Conservation (phyloP, 2,329 filamentous ascomycete species). For the Moelleriella libera region DNA sequence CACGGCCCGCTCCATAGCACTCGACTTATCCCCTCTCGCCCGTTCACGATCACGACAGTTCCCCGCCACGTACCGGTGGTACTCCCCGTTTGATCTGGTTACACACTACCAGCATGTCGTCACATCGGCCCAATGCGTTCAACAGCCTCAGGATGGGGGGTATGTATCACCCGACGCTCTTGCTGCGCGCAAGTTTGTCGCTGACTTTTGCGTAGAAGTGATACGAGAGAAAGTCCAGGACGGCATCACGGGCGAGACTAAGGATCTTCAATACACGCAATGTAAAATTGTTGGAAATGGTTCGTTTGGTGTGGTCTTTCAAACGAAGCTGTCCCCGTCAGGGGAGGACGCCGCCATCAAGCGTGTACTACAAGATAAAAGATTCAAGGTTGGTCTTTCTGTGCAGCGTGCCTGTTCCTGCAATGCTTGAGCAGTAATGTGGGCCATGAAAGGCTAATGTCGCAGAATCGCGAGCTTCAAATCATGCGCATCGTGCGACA, state of each 20-base stretch:
- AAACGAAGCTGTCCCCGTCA: conserved; percentile 95
- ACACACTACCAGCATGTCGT: conserved; percentile 50
- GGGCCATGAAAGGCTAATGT: conserved; percentile 8
- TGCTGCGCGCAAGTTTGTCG: conserved; percentile 1
- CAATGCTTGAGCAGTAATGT: no score
- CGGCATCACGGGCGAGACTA: conserved; percentile 89
- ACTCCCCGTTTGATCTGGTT: conserved; percentile 12
- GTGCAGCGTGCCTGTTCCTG: no score
- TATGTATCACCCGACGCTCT: conserved; percentile 36
- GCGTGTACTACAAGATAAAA: conserved; percentile 95
- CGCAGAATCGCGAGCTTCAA: conserved; percentile 91
- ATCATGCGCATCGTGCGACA: conserved; percentile 99
- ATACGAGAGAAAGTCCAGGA: conserved; percentile 98
- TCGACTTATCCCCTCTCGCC: conserved; percentile 15
- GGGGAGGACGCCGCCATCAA: conserved; percentile 99
- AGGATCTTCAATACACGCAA: conserved; percentile 95
- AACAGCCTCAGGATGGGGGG: conserved; percentile 87
- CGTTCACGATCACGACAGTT: conserved; percentile 9
- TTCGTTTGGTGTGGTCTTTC: conserved; percentile 96
- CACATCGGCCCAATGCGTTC: conserved; percentile 85
- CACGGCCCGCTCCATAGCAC: conserved; percentile 18
- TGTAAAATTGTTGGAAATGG: conserved; percentile 99
- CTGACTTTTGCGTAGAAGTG: conserved; percentile 51
- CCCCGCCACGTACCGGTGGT: conserved; percentile 12
- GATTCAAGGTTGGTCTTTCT: conserved; percentile 87